Conservation (phyloP, 2,329 filamentous ascomycete genomes). For the Xylariaceae sp. region DNA sequence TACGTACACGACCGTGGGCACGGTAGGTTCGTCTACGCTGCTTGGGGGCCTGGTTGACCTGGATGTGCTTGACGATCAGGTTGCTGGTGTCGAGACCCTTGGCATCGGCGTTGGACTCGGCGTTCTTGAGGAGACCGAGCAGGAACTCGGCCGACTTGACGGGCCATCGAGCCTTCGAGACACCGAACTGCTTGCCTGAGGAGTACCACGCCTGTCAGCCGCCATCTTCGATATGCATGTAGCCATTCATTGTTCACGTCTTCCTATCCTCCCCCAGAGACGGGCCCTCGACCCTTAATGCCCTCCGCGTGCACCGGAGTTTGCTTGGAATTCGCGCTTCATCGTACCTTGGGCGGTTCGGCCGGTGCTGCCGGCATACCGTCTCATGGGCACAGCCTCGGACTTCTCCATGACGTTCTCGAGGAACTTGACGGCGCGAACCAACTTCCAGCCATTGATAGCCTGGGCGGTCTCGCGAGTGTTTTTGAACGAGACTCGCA, state of each 20-base stretch:
- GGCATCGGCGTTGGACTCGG: constrained; percentile 92
- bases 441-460: constrained; percentile 98
- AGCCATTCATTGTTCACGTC: background rate
- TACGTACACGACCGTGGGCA: constrained; percentile 98
- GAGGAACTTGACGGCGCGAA: constrained; percentile 92
- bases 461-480: constrained; percentile 98
- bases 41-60: constrained; percentile 99
- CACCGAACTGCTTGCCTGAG: constrained; percentile 99
- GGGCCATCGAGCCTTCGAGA: constrained; percentile 97
- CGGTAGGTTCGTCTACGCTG: constrained; percentile 99
- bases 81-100: constrained; percentile 97
- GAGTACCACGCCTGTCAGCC: too few species aligned
- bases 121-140: constrained; percentile 93
- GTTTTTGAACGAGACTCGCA: constrained; percentile 99
- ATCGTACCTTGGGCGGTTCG: constrained; percentile 94
- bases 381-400: constrained; percentile 96
- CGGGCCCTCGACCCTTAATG: too few species aligned
- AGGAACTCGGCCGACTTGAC: constrained; percentile 99
- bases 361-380: constrained; percentile 93
- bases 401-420: constrained; percentile 96
- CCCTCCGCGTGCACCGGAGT: too few species aligned
- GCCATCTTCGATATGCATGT: background rate
- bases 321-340: too few species aligned
- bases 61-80: constrained; percentile 99
- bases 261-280: too few species aligned